A percentile compares a stretch with the other conserved stretches of the same genome.
Evolutionary conservation across 768 basidiomycete genomes (phyloP).

Genomic region (Boletus pseudo-olivaceus): DNA sequence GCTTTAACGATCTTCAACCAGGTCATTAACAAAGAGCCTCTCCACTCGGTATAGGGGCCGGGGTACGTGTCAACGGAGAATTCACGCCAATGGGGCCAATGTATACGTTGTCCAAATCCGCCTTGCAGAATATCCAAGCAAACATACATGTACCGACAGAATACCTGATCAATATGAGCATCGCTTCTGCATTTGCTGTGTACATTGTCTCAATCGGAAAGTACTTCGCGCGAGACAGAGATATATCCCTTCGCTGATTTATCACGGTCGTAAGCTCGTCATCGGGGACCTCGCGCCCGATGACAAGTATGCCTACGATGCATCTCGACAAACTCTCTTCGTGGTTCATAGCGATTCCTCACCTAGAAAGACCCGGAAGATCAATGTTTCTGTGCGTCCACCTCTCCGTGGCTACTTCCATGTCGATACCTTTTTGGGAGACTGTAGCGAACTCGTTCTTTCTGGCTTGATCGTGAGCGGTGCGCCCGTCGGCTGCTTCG

Average conservation of each 20-base stretch:
- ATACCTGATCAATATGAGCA: constrained; percentile 64
- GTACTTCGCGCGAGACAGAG: constrained; percentile 72
- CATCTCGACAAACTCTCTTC: constrained; percentile 69
- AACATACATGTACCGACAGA: constrained; percentile 51
- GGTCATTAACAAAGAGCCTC: constrained; percentile 45
- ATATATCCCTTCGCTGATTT: constrained; percentile 64
- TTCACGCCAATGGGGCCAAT: neutral
- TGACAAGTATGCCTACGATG: constrained; percentile 59
- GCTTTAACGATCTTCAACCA: constrained; percentile 59
- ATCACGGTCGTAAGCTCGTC: constrained; percentile 52
- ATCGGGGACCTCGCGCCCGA: constrained; percentile 52
- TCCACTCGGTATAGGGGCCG: constrained; percentile 45
- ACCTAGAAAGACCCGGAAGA: constrained; percentile 45
- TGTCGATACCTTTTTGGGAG: constrained; percentile 65
- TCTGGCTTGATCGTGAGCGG: constrained; percentile 32
- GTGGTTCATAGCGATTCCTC: constrained; percentile 45
- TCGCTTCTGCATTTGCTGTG: constrained; percentile 48
- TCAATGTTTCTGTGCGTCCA: constrained; percentile 56
- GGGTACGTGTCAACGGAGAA: neutral
- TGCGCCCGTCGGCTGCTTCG: constrained; percentile 33
- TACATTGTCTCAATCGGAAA: constrained; percentile 82
- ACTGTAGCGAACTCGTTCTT: constrained; percentile 38
- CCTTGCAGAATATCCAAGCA: constrained; percentile 54
- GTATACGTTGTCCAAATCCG: constrained; percentile 33
- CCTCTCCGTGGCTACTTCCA: constrained; percentile 47